phyloP scores from a whole-genome alignment of 768 basidiomycete species.

The Trametes maxima region DNA sequence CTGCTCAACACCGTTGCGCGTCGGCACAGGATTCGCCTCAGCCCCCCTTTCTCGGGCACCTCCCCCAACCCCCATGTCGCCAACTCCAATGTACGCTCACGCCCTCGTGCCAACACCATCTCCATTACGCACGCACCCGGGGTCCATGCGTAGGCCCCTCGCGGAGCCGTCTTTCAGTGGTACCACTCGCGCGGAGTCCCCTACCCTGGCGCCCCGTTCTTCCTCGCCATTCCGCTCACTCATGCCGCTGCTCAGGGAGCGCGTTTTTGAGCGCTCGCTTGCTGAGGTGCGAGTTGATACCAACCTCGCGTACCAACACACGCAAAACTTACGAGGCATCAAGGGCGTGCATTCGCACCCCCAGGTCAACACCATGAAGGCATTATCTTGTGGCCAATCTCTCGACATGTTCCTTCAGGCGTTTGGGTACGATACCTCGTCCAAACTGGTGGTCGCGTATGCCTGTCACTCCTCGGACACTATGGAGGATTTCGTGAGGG shows the following conservation, averaged over 20 bases:
- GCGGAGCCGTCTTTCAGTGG: too few relatives aligned
- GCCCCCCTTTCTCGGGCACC: too few relatives aligned
- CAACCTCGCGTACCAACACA: neutral
- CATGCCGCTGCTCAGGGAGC: neutral
- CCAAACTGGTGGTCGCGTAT: neutral
- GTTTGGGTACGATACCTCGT: neutral
- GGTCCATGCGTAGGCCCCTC: too few relatives aligned
- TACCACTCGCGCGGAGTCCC: too few relatives aligned
- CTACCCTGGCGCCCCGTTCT: too few relatives aligned
- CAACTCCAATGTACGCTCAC: too few relatives aligned
- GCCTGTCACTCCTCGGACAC: neutral
- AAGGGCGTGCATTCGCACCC: neutral
- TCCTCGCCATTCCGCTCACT: neutral
- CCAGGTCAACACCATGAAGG: neutral
- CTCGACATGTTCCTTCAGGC: neutral
- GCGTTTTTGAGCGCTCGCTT: neutral
- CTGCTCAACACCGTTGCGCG: too few relatives aligned
- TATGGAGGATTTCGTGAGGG: neutral
- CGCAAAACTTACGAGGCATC: neutral
- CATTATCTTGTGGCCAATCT: neutral
- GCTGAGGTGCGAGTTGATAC: neutral
- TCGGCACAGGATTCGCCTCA: too few relatives aligned
- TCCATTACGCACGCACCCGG: too few relatives aligned
- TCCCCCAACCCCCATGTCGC: too few relatives aligned
- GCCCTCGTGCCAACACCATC: too few relatives aligned